Conservation (phyloP, 1,284 basidiomycete species). For the Puccinia hordei region DNA sequence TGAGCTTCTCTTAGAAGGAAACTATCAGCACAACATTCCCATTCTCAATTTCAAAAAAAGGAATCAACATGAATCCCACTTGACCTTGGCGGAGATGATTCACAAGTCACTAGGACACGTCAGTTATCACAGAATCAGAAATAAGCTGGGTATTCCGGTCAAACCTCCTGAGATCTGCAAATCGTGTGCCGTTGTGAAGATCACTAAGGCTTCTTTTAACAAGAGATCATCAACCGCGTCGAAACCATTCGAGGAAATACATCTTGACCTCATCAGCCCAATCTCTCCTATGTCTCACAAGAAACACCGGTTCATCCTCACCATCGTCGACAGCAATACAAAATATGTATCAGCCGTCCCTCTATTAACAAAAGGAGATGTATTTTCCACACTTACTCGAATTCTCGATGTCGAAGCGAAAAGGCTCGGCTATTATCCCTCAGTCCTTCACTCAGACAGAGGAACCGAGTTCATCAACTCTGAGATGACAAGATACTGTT, state of each 20-base stretch:
- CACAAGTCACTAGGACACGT: constrained; percentile 17
- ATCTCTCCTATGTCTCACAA: background rate
- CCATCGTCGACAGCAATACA: background rate
- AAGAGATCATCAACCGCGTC: background rate
- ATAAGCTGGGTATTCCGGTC: background rate
- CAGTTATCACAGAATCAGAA: background rate
- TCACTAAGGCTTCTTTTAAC: background rate
- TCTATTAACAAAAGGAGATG: too few relatives aligned
- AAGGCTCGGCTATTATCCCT: background rate
- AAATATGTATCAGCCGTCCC: too few relatives aligned
- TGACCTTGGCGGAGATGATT: background rate
- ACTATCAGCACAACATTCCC: too few relatives aligned
- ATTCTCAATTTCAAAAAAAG: too few relatives aligned
- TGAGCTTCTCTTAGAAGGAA: too few relatives aligned
- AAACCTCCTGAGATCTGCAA: background rate
- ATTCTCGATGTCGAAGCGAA: background rate
- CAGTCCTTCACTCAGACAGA: background rate
- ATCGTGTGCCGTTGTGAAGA: background rate
- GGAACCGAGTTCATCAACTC: background rate
- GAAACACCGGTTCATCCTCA: background rate
- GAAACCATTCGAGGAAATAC: background rate
- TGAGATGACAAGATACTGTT: background rate
- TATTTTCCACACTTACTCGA: too few relatives aligned
- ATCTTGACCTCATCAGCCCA: background rate
- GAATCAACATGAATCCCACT: background rate